A percentile compares a stretch with the other conserved stretches of the same genome.
Conservation (phyloP, 164 flowering plant genomes). For the Chloranthus sessilifolius region DNA sequence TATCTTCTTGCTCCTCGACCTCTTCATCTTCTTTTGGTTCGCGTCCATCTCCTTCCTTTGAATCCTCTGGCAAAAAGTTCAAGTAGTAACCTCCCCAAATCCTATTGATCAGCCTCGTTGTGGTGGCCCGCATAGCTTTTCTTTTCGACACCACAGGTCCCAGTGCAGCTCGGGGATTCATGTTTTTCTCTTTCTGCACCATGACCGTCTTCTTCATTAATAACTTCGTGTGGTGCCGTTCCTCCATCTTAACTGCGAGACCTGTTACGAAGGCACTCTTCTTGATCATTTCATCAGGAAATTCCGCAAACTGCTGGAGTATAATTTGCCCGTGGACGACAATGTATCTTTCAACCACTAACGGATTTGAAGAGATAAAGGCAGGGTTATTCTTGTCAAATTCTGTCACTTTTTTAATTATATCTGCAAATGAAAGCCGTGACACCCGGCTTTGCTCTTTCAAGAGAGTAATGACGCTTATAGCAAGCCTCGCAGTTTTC, state of each 20-base stretch:
- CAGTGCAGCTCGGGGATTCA: slow-evolving; percentile 72
- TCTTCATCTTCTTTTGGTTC: slow-evolving; percentile 46
- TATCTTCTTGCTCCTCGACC: slow-evolving; percentile 34
- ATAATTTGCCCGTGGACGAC: slow-evolving; percentile 88
- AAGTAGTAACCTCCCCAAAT: slow-evolving; percentile 94
- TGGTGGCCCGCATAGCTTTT: slow-evolving; percentile 80
- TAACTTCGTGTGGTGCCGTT: slow-evolving; percentile 78
- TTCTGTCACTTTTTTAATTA: slow-evolving; percentile 52
- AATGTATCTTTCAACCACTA: slow-evolving; percentile 59
- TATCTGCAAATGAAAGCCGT: slow-evolving; percentile 63
- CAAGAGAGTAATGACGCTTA: slow-evolving; percentile 56
- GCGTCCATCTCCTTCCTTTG: slow-evolving; percentile 34
- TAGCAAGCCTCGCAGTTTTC: slow-evolving; percentile 67
- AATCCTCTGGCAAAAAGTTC: slow-evolving; percentile 57
- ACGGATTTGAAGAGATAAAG: slow-evolving; percentile 54
- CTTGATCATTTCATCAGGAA: slow-evolving; percentile 58
- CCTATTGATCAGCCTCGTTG: slow-evolving; percentile 66
- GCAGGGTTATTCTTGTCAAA: slow-evolving; percentile 39
- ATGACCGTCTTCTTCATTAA: slow-evolving; percentile 50
- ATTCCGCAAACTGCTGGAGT: slow-evolving; percentile 68
- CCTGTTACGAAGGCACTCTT: slow-evolving; percentile 62
- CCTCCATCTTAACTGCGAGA: slow-evolving; percentile 62
- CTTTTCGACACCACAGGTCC: slow-evolving; percentile 46
- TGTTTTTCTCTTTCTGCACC: slow-evolving; percentile 34
- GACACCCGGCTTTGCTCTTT: slow-evolving; percentile 68